Base-by-base conservation (phyloP, 176 grass and related monocot species). In the Olyra latifolia region DNA sequence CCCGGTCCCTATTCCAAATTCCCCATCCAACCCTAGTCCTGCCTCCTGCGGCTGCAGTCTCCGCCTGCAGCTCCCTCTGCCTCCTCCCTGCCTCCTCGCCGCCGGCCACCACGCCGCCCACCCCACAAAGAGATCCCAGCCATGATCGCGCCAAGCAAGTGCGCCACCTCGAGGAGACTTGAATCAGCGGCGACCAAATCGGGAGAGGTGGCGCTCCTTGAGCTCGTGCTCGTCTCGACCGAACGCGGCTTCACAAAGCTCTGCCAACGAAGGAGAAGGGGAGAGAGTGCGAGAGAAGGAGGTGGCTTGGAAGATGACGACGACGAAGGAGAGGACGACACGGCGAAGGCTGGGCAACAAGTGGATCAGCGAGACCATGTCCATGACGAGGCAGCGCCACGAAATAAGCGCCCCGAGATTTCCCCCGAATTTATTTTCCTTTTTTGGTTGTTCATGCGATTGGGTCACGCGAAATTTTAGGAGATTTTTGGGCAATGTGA, bases 341-440 rank as follows among this genome's bases (percentile, higher is more conserved):
- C 27, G 16, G 25, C 35, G 66, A 66, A 64, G 62, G 41, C 9
- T 53, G 7, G 28, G 29, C 59, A 25, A 27, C 41, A 20, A 43
- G 2, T 6, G 64, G 38, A 61, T 59, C 7, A 10, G 66, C n/a
- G n/a, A n/a, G n/a, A n/a, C 55, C 55, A 87, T 87, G 85, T 76
- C 78, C 53, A 42, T 52, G 44, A 81, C 53, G 78, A 87, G 78
- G 17, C 52, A 22, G 50, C 50, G 54, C 32, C 32, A 35, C 28
- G 57, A 87, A 78, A 78, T 87, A 82, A 29, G 64, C 29, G 0
- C 66, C 32, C 41, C 4, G 53, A 30, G 16, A 24, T 69, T 28
- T 56, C 20, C 47, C 58, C 8, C 8, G 11, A 30, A 81, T 41
- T 68, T n/a, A 23, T 47, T 29, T 40, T 45, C 10, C 2, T 24